phyloP scores from a whole-genome alignment of 1,139 yeast species.

The Geotrichum bryndzae region DNA sequence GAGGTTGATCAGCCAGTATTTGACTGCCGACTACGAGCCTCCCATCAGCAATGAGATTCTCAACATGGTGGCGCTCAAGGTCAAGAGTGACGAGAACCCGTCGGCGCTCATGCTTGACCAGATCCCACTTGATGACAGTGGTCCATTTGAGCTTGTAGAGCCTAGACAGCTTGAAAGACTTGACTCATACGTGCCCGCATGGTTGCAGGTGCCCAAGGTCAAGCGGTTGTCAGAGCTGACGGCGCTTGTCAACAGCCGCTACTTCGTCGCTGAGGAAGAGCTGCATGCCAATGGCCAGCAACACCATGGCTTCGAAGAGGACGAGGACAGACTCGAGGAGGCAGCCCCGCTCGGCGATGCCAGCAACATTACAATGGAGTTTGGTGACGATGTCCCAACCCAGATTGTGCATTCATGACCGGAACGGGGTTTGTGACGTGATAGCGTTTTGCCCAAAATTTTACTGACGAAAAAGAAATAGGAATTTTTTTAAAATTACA shows the following conservation, averaged over 20 bases:
- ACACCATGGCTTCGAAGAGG: constrained; percentile 1
- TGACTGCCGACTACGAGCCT: constrained; percentile 90
- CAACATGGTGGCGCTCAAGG: constrained; percentile 78
- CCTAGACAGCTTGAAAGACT: constrained; percentile 84
- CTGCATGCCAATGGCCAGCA: background rate
- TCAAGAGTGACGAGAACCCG: constrained; percentile 45
- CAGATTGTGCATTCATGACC: constrained; percentile 2
- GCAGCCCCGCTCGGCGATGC: background rate
- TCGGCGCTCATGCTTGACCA: constrained; percentile 45
- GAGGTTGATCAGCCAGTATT: constrained; percentile 81
- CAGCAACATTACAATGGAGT: constrained; percentile 2
- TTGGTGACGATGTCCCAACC: constrained; percentile 15
- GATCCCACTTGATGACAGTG: constrained; percentile 56
- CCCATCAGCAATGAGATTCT: constrained; percentile 84
- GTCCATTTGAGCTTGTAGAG: constrained; percentile 80
- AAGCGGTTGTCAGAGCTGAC: constrained; percentile 87
- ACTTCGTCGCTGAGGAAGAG: background rate
- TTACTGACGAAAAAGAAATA: background rate
- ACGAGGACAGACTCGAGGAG: background rate
- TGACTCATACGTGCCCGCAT: constrained; percentile 95
- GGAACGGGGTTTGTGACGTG: background rate
- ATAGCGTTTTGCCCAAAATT: background rate
- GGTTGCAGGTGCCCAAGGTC: constrained; percentile 83
- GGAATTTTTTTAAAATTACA: background rate
- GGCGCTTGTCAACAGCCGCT: constrained; percentile 40